phyloP scores from a whole-genome alignment of 2,329 filamentous ascomycete species.

The Aspergillus flavus region DNA sequence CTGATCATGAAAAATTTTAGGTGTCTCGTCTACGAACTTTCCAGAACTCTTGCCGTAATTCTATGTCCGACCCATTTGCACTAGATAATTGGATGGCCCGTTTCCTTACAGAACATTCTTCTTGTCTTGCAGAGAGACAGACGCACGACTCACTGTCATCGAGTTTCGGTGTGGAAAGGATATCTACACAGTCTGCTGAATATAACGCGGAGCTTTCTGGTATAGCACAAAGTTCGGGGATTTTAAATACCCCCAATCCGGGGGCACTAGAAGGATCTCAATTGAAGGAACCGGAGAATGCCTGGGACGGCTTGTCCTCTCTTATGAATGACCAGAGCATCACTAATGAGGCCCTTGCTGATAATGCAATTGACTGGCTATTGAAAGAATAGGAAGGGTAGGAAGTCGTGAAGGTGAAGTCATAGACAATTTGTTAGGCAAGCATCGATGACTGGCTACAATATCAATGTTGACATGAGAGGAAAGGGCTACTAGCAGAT shows the following conservation, averaged over 20 bases:
- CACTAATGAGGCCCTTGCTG: constrained; percentile 21
- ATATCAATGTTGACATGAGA: not conserved
- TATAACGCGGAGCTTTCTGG: not conserved
- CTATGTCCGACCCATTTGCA: constrained; percentile 23
- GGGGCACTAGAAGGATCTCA: not conserved
- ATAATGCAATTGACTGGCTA: constrained; percentile 25
- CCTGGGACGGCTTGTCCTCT: constrained; percentile 10
- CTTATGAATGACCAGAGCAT: constrained; percentile 17
- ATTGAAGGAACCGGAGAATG: not conserved
- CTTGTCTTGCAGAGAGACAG: constrained; percentile 18
- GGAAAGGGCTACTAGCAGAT: not conserved
- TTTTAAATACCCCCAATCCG: not conserved
- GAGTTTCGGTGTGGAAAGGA: not conserved
- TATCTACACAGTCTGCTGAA: not conserved
- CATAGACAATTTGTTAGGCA: not conserved
- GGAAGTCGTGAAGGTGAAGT: not conserved
- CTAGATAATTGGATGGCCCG: constrained; percentile 29
- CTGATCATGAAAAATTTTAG: constrained; percentile 7
- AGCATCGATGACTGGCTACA: not conserved
- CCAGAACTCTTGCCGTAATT: constrained; percentile 23
- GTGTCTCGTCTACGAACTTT: constrained; percentile 23
- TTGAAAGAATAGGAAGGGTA: constrained; percentile 11
- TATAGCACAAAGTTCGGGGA: not conserved
- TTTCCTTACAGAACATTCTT: constrained; percentile 26
- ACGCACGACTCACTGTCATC: not conserved